Conservation (phyloP, 2,329 filamentous ascomycete genomes). For the Trichoderma cornu-damae region DNA sequence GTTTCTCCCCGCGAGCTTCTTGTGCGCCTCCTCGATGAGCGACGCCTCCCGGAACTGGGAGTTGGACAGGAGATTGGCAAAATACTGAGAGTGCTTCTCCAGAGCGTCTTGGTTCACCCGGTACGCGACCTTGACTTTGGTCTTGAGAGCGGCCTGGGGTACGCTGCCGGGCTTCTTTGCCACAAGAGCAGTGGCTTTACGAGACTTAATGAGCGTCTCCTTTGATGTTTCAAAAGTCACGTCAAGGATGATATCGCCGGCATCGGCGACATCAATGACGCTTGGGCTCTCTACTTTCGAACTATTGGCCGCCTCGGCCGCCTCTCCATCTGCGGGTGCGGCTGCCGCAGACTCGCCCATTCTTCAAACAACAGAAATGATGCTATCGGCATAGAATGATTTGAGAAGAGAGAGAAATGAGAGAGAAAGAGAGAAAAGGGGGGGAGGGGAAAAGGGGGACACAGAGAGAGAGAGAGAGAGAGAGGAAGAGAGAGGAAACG, state of each 20-base stretch:
- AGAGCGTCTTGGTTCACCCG: conserved; percentile 55
- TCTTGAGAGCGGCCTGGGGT: conserved; percentile 32
- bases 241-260: conserved; percentile 62
- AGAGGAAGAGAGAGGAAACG: too few species aligned
- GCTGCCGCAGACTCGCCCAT: conserved; percentile 21
- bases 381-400: conserved; percentile 16
- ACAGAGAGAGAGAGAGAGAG: too few species aligned
- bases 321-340: conserved; percentile 19
- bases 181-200: conserved; percentile 33
- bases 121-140: conserved; percentile 45
- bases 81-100: conserved; percentile 62
- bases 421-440: neutral
- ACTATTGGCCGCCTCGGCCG: conserved; percentile 25
- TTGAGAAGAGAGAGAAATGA: neutral
- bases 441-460: too few species aligned
- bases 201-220: conserved; percentile 44
- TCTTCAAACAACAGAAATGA: neutral
- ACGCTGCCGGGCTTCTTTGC: conserved; percentile 29
- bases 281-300: conserved; percentile 28
- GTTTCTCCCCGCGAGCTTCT: conserved; percentile 43
- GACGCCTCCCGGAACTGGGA: conserved; percentile 59
- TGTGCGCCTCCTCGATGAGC: conserved; percentile 48
- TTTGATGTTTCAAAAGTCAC: conserved; percentile 59
- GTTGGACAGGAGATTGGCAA: conserved; percentile 60
- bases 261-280: conserved; percentile 48